Evolutionary conservation across 2,329 filamentous ascomycete genomes (phyloP).

Genomic region (Pestalotiopsis sp.): DNA sequence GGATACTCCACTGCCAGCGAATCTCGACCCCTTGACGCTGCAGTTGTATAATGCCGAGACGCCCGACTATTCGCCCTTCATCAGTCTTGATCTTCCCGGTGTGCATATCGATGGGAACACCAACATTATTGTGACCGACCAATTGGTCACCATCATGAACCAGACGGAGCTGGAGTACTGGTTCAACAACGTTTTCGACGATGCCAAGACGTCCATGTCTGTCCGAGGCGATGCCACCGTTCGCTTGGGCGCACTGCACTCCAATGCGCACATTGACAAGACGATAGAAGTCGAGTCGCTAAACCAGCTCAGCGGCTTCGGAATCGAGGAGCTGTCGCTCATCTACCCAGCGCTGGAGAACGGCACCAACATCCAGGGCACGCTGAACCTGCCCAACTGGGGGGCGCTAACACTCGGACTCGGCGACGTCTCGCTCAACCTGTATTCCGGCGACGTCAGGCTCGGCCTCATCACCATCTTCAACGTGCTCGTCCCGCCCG

Average conservation of each 20-base stretch:
- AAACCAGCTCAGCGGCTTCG: slow-evolving; percentile 40
- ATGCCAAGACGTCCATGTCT: slow-evolving; percentile 36
- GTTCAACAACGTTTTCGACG: slow-evolving; percentile 42
- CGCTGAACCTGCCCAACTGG: slow-evolving; percentile 45
- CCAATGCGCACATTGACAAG: slow-evolving; percentile 40
- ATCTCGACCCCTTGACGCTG: slow-evolving; percentile 39
- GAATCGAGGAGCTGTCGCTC: slow-evolving; percentile 36
- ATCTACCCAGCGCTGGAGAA: slow-evolving; percentile 36
- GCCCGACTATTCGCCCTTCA: slow-evolving; percentile 28
- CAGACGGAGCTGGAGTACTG: slow-evolving; percentile 39
- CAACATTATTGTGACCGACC: slow-evolving; percentile 32
- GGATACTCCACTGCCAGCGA: slow-evolving; percentile 37
- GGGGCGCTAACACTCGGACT: slow-evolving; percentile 44
- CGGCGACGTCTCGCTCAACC: slow-evolving; percentile 47
- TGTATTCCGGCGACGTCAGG: slow-evolving; percentile 39
- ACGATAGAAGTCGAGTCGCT: slow-evolving; percentile 40
- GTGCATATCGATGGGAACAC: slow-evolving; percentile 37
- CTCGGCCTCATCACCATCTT: slow-evolving; percentile 40
- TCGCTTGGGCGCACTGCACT: slow-evolving; percentile 40
- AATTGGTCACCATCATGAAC: slow-evolving; percentile 37
- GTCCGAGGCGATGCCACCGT: slow-evolving; percentile 37
- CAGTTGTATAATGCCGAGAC: slow-evolving; percentile 42
- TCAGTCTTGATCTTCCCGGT: slow-evolving; percentile 33
- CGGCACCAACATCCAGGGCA: slow-evolving; percentile 44
- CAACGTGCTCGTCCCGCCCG: slow-evolving; percentile 41